Evolutionary conservation across 768 basidiomycete genomes (phyloP).

Genomic region (Russula sp.): DNA sequence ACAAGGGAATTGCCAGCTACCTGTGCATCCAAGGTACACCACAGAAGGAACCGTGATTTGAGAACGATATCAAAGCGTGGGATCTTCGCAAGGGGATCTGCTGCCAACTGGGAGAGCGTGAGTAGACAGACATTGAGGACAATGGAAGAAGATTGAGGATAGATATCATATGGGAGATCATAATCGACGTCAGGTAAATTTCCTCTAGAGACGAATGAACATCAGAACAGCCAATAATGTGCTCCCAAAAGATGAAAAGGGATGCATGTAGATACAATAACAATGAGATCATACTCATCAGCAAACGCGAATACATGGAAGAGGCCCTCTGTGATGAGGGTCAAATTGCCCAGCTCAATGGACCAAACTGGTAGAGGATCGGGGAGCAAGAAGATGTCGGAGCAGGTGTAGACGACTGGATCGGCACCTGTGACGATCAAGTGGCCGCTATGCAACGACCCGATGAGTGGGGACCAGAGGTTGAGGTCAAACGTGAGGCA

Average conservation of each 20-base stretch:
- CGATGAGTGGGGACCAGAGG: conserved; percentile 17
- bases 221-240: neutral
- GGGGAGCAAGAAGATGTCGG: conserved; percentile 11
- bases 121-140: conserved; percentile 11
- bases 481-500: conserved; percentile 15
- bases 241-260: neutral
- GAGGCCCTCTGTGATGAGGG: conserved; percentile 8
- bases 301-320: conserved; percentile 16
- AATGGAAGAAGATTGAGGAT: conserved; percentile 4
- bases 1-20: conserved; percentile 11
- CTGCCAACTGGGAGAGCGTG: conserved; percentile 8
- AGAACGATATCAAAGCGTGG: conserved; percentile 9
- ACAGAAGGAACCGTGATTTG: conserved; percentile 14
- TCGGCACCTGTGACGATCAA: conserved; percentile 11
- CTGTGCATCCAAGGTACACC: conserved; percentile 14
- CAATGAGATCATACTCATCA: conserved; percentile 12
- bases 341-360: conserved; percentile 12
- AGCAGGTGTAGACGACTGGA: conserved; percentile 14
- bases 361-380: neutral
- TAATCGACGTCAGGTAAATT: conserved; percentile 1
- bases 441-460: conserved; percentile 15
- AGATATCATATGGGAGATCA: neutral
- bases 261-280: conserved; percentile 9
- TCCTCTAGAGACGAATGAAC: neutral
- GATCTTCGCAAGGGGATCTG: conserved; percentile 11